Base-by-base conservation (phyloP, 108 stramenopile species). In the Fragilaria radians region DNA sequence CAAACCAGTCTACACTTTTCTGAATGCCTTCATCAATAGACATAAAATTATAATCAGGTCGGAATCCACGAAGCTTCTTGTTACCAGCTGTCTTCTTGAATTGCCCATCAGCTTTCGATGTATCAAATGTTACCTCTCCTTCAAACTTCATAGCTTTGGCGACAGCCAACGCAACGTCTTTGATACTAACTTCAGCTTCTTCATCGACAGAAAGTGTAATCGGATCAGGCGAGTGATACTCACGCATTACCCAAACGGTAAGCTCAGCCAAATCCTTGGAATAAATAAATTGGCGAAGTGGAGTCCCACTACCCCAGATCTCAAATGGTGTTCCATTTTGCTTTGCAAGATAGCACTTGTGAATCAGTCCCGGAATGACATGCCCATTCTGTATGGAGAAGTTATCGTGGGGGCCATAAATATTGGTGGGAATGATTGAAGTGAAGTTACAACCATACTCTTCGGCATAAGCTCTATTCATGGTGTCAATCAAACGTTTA, bases 81-180 rank as follows among this genome's bases (percentile, higher is more conserved):
- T 99, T 99, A 68, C 79, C 72, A 5, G 96, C 96, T 28, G 98
- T 99, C 83, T 99, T 99, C 85, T 97, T 97, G 79, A 86, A 95
- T 73, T 99, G 98, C 29, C 98, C 98, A 74, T 99, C 98, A 17
- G 92, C 82, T 80, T 98, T 96, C 56, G 61, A 63, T 17, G 88
- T 86, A 73, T 96, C 94, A 66, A 96, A 98, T 1, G 86, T 61
- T 34, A 95, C 77, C 52, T 91, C 83, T 21, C 92, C 89, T 32
- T 89, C 77, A 72, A 95, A 96, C 56, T 93, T 79, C 92, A 95
- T 96, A 23, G 93, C 95, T 77, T 89, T 85, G 42, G 94, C 94
- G 11, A 97, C 92, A 4, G 79, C 77, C 55, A 83, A 61, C 2
- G 98, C 98, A 28, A 96, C 96, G 67, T 95, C 93, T 53, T 88